phyloP scores from a whole-genome alignment of 257 asterid genomes.

The Leonotis leonurus region DNA sequence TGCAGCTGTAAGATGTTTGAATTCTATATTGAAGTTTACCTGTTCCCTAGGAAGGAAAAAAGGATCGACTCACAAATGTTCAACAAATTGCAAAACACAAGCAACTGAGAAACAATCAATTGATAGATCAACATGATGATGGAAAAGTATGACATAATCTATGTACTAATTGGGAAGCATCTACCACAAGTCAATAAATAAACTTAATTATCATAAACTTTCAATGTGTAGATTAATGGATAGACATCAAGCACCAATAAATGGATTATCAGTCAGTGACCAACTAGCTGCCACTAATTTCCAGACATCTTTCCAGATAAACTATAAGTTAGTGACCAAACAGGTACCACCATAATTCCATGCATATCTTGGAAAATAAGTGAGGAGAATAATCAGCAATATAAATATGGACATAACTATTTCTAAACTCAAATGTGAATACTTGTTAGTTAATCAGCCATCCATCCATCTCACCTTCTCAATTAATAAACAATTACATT shows the following conservation, averaged over 20 bases:
- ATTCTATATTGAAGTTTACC: conserved; percentile 19
- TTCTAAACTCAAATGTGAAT: background rate
- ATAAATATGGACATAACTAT: background rate
- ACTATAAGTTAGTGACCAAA: background rate
- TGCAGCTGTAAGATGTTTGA: background rate
- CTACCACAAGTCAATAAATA: conserved; percentile 9
- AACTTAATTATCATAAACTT: background rate
- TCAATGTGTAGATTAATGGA: background rate
- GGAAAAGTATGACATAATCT: background rate
- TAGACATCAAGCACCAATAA: background rate
- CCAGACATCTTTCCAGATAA: background rate
- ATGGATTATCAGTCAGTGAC: background rate
- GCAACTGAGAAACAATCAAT: background rate
- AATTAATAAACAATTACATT: background rate
- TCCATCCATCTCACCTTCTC: background rate
- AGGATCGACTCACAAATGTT: background rate
- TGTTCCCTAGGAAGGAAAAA: conserved; percentile 16
- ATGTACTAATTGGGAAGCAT: background rate
- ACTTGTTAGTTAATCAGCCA: background rate
- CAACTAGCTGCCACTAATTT: background rate
- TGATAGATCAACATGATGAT: background rate
- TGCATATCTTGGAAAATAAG: background rate
- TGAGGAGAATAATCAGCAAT: background rate
- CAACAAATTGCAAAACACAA: background rate
- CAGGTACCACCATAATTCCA: background rate